Evolutionary conservation across 2,329 filamentous ascomycete genomes (phyloP).

Genomic region (Epichloe elymi): DNA sequence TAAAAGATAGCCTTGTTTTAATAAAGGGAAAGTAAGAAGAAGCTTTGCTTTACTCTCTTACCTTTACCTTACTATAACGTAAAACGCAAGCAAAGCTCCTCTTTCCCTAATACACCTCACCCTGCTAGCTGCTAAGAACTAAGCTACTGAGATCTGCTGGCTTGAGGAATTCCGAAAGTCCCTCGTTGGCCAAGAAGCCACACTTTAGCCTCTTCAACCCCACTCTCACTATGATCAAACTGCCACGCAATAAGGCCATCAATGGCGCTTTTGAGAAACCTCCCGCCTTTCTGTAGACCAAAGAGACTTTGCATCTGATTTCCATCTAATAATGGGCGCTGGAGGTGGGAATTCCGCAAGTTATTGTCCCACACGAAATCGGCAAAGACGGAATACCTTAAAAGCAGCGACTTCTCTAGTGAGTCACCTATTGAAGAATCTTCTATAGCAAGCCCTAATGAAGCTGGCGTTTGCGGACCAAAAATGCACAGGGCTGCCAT

Average conservation of each 20-base stretch:
- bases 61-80: too few species aligned
- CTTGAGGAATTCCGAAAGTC: background rate
- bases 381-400: constrained; percentile 4
- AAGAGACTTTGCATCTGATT: constrained; percentile 7
- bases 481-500: constrained; percentile 4
- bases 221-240: constrained; percentile 6
- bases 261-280: constrained; percentile 5
- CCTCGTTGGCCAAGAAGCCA: constrained; percentile 6
- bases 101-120: too few species aligned
- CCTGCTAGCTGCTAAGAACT: too few species aligned
- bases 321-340: constrained; percentile 7
- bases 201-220: constrained; percentile 4
- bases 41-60: too few species aligned
- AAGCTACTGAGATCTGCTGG: too few species aligned
- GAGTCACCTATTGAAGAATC: too few species aligned
- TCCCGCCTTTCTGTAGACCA: constrained; percentile 6
- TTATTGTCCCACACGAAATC: constrained; percentile 2
- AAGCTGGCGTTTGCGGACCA: background rate
- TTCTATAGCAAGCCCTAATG: too few species aligned
- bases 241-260: constrained; percentile 8
- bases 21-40: too few species aligned
- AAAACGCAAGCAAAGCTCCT: too few species aligned
- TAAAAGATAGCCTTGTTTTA: too few species aligned
- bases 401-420: background rate
- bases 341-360: constrained; percentile 4